Evolutionary conservation across 768 basidiomycete genomes (phyloP), one percentile per base, ranked within the genome.

Genomic region (Nidularia sp.): DNA sequence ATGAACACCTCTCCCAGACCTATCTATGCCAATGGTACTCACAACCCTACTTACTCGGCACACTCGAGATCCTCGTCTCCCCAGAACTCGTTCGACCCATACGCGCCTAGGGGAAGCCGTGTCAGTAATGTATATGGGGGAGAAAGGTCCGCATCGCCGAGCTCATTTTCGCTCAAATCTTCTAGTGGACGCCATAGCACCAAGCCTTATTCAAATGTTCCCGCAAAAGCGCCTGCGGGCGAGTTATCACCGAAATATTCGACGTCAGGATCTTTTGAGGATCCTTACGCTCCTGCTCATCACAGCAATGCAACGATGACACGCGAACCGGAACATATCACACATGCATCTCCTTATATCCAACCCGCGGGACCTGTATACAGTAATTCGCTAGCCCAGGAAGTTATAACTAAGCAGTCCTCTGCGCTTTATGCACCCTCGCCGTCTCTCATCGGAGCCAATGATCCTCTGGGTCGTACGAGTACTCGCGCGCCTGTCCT

Each of bases 401-500:
- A 78, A 53, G 43, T 70, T 35, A 49, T 59, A 12, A 55, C 70
- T 9, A 73, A 69, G 45, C 65, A 75, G 7, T 68, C 73, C 10
- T 78, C 78, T 45, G 70, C 75, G 2, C 78, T 81, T 10, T 93
- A 93, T 66, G 90, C 90, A 1, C 91, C 91, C 13, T 93, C 91
- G 0, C 88, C 92, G 0, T 91, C 92, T 0, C 72, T 92, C 15
- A 62, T 92, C 44, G 91, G 90, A 29, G 79, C 85, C 5, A 91
- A 93, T 59, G 91, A 93, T 63, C 89, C 90, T 4, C 70, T 93
- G 2, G 84, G 86, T 31, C 81, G 91, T 43, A 84, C 86, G 4
- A 75, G 84, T 2, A 81, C 80, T 50, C 81, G 83, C 35, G 81
- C 85, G 6, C 95, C 95, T 0, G 75, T 97, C 31, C 73, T 95